phyloP scores from a whole-genome alignment of 1,284 basidiomycete species.

The Rhodotorula sp. region DNA sequence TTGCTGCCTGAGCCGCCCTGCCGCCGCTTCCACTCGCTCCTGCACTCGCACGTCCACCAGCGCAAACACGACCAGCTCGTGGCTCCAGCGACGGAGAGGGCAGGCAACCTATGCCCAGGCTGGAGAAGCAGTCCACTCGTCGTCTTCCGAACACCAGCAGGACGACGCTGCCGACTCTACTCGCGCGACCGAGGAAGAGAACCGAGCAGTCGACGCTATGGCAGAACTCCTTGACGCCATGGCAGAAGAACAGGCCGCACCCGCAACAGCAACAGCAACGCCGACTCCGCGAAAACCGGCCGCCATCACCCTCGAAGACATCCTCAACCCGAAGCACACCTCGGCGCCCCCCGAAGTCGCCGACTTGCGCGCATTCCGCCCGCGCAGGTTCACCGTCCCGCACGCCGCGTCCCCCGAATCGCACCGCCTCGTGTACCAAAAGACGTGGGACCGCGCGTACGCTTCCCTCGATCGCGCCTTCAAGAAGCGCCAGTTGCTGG shows the following conservation, averaged over 20 bases:
- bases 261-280: background rate
- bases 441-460: constrained; percentile 6
- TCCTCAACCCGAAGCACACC: constrained; percentile 3
- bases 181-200: background rate
- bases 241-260: constrained; percentile 26
- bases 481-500: constrained; percentile 21
- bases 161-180: background rate
- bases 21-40: background rate
- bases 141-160: too few relatives aligned
- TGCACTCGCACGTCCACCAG: background rate
- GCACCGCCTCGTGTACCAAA: constrained; percentile 26
- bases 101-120: background rate
- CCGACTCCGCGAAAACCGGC: background rate
- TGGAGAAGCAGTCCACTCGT: background rate
- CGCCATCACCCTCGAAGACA: background rate
- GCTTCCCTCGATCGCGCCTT: constrained; percentile 14
- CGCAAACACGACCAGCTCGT: too few relatives aligned
- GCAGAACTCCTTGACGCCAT: constrained; percentile 43
- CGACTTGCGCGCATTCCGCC: constrained; percentile 24
- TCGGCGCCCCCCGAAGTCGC: constrained; percentile 6
- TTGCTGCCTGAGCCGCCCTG: background rate
- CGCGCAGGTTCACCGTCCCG: constrained; percentile 22
- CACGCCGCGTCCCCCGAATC: constrained; percentile 21
- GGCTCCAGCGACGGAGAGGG: background rate
- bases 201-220: background rate